Conservation (phyloP, 2,329 filamentous ascomycete genomes). For the Pestalotiopsis sp. region DNA sequence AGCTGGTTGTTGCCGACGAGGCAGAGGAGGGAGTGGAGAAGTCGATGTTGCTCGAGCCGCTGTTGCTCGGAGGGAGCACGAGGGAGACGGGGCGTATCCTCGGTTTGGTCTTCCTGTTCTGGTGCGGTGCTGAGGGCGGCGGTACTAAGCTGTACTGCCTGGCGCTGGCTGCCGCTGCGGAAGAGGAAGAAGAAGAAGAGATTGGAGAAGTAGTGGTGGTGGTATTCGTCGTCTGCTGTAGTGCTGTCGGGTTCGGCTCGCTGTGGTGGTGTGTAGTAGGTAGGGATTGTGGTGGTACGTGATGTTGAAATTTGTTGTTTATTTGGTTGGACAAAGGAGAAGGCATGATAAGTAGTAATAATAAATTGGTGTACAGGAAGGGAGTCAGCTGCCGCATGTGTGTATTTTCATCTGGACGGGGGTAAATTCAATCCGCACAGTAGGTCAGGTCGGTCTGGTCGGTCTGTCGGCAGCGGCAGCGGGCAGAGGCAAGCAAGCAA, state of each 20-base stretch:
- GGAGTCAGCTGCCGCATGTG: not conserved
- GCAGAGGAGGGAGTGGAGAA: constrained; percentile 32
- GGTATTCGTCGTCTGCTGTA: constrained; percentile 1
- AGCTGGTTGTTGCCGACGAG: constrained; percentile 35
- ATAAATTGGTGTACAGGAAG: not conserved
- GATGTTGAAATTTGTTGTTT: not conserved
- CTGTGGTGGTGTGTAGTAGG: not conserved
- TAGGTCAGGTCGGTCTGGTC: not conserved
- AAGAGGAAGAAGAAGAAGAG: not conserved
- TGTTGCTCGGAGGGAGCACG: constrained; percentile 19
- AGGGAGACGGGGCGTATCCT: constrained; percentile 22
- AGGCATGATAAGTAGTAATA: constrained; percentile 12
- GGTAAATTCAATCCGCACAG: constrained; percentile 3
- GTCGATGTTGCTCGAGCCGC: constrained; percentile 25
- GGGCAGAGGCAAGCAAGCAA: no score
- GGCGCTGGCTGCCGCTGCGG: not conserved
- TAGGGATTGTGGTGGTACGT: not conserved
- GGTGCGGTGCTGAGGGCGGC: not conserved
- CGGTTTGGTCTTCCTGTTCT: not conserved
- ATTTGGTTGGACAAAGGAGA: constrained; percentile 15
- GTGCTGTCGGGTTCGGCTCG: not conserved
- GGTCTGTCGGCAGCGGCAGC: no score
- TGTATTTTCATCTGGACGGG: not conserved
- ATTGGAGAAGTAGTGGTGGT: not conserved
- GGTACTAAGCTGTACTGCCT: not conserved